These are phyloP conservation scores for Pseudozyma sp. DNA, from an alignment of 1,284 basidiomycete species.

Conservation along the genomic window DNA sequence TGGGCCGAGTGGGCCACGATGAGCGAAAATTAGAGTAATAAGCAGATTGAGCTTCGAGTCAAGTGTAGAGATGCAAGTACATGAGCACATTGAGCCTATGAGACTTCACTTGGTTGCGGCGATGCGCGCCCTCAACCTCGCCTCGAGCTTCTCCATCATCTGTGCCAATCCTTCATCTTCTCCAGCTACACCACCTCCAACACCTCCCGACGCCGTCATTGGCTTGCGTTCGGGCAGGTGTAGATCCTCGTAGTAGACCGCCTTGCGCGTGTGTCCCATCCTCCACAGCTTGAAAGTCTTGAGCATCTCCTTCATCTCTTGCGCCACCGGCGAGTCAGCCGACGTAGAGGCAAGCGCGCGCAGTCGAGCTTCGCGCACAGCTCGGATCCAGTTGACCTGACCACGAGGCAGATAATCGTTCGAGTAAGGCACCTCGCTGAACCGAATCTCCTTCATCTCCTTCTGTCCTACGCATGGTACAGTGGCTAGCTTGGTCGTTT, in stretches of 20 bases:
- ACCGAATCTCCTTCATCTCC: slow-evolving; percentile 40
- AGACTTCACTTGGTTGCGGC: slow-evolving; percentile 34
- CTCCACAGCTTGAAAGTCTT: slow-evolving; percentile 49
- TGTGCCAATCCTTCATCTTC: slow-evolving; percentile 30
- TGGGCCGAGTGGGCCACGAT: no score
- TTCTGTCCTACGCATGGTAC: slow-evolving; percentile 29
- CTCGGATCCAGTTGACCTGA: slow-evolving; percentile 42
- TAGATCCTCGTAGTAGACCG: slow-evolving; percentile 46
- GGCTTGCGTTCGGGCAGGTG: slow-evolving; percentile 45
- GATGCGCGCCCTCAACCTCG: slow-evolving; percentile 41
- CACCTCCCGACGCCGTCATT: slow-evolving; percentile 49
- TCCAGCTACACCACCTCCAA: slow-evolving; percentile 36
- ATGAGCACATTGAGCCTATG: neutral
- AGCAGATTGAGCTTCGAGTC: neutral
- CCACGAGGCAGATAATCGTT: slow-evolving; percentile 42
- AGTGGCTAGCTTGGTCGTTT: slow-evolving; percentile 18
- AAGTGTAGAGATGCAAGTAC: neutral
- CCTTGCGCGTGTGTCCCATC: slow-evolving; percentile 51
- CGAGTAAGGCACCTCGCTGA: slow-evolving; percentile 49
- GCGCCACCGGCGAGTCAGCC: slow-evolving; percentile 18
- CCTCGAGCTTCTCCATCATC: slow-evolving; percentile 51
- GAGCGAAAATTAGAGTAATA: no score
- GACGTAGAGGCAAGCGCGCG: slow-evolving; percentile 15
- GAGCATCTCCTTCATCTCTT: slow-evolving; percentile 45
- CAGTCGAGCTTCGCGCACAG: slow-evolving; percentile 31